Conservation (phyloP, 257 asterid genomes). For the Cruciata laevipes region DNA sequence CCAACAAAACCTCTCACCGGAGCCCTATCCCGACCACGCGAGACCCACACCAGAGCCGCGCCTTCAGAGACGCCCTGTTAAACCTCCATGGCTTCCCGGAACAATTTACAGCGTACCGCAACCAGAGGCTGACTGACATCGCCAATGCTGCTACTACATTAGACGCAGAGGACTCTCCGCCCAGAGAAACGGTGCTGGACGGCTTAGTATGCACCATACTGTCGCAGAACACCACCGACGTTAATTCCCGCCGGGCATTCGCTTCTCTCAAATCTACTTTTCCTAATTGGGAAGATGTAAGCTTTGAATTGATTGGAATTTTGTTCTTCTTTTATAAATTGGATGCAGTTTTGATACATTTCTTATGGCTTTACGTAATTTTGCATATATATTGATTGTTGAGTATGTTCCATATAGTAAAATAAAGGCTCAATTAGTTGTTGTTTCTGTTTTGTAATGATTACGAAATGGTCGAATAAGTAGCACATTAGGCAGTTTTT, state of each 20-base stretch:
- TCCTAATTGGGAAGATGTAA: slow-evolving; percentile 68
- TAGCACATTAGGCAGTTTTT: background rate
- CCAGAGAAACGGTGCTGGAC: slow-evolving; percentile 56
- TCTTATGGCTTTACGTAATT: background rate
- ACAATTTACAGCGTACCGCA: slow-evolving; percentile 63
- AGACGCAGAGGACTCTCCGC: slow-evolving; percentile 4
- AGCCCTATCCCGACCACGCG: slow-evolving; percentile 31
- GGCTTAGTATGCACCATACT: slow-evolving; percentile 63
- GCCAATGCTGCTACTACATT: slow-evolving; percentile 12
- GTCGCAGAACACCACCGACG: slow-evolving; percentile 85
- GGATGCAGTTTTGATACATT: background rate
- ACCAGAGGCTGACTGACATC: slow-evolving; percentile 31
- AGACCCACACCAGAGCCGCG: slow-evolving; percentile 61
- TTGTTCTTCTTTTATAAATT: background rate
- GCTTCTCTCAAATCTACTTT: slow-evolving; percentile 62
- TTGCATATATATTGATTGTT: background rate
- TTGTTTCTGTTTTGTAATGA: background rate
- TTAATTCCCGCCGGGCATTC: slow-evolving; percentile 72
- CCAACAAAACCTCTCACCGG: background rate
- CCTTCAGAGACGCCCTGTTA: slow-evolving; percentile 61
- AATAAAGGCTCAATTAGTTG: background rate
- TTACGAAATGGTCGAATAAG: background rate
- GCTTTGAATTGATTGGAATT: background rate
- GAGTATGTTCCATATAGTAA: background rate
- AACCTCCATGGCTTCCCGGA: slow-evolving; percentile 73